phyloP scores from a whole-genome alignment of 2,329 filamentous ascomycete species.

The Hirsutella minnesotensis region DNA sequence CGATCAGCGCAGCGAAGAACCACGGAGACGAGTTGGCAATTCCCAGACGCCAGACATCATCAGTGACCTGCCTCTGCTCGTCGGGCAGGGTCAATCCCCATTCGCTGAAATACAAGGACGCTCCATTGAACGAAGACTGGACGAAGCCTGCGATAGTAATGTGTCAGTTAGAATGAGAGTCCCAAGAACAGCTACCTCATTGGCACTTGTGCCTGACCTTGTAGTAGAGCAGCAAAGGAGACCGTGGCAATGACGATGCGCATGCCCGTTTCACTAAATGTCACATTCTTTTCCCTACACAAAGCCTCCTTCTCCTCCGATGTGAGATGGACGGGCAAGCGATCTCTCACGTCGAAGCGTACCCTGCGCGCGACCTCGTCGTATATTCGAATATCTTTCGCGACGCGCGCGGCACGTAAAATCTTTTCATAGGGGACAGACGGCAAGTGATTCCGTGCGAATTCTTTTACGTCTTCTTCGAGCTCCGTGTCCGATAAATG shows the following conservation, averaged over 20 bases:
- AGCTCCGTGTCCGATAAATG: constrained; percentile 25
- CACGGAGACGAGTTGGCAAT: constrained; percentile 27
- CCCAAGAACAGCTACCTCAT: not conserved
- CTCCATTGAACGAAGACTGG: constrained; percentile 31
- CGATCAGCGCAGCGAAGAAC: constrained; percentile 24
- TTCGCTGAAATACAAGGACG: constrained; percentile 18
- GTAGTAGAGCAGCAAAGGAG: constrained; percentile 29
- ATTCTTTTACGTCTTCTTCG: constrained; percentile 20
- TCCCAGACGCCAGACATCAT: constrained; percentile 25
- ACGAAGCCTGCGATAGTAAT: constrained; percentile 23
- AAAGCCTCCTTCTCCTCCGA: constrained; percentile 24
- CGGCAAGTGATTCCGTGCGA: constrained; percentile 16
- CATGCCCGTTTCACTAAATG: constrained; percentile 28
- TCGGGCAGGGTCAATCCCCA: constrained; percentile 9
- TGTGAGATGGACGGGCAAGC: constrained; percentile 20
- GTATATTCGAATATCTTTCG: constrained; percentile 26
- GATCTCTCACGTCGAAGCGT: constrained; percentile 7
- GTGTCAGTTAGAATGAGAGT: not conserved
- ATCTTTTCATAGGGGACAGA: constrained; percentile 17
- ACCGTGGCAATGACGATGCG: constrained; percentile 27
- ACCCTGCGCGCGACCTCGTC: constrained; percentile 21
- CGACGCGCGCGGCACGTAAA: constrained; percentile 26
- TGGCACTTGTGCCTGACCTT: constrained; percentile 11
- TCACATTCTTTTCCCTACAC: constrained; percentile 22
- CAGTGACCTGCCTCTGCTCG: not conserved